Evolutionary conservation across 2,329 filamentous ascomycete genomes (phyloP).

Genomic region (Lasiodiplodia gonubiensis): DNA sequence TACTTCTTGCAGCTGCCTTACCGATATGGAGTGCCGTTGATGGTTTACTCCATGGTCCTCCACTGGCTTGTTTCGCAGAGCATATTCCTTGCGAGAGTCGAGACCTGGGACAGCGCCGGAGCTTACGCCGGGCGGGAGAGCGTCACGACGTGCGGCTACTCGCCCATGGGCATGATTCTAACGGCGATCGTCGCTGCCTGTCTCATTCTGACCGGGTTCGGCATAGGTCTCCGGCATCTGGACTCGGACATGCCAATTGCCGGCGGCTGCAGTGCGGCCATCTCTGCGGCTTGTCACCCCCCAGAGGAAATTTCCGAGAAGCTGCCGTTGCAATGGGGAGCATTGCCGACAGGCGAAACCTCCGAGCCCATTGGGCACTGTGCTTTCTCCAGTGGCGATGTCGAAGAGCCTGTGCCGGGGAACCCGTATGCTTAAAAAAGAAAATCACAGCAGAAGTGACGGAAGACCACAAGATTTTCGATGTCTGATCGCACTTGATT

Average conservation of each 20-base stretch:
- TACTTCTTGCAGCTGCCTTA: slow-evolving; percentile 48
- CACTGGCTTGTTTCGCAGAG: slow-evolving; percentile 54
- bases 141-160: slow-evolving; percentile 31
- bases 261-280: slow-evolving; percentile 10
- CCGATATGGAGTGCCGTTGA: slow-evolving; percentile 44
- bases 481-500: background rate
- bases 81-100: slow-evolving; percentile 48
- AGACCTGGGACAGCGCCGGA: slow-evolving; percentile 18
- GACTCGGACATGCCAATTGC: slow-evolving; percentile 1
- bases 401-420: background rate
- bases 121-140: background rate
- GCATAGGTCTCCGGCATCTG: background rate
- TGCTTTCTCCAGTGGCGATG: background rate
- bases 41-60: slow-evolving; percentile 39
- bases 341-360: background rate
- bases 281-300: slow-evolving; percentile 13
- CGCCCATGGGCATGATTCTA: slow-evolving; percentile 31
- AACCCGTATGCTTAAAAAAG: background rate
- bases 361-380: background rate
- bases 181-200: background rate
- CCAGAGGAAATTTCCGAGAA: background rate
- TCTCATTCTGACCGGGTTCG: background rate
- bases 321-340: background rate
- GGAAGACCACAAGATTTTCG: background rate
- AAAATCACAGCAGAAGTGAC: background rate